Base-by-base conservation (phyloP, 2,329 filamentous ascomycete species). In the Macrophomina phaseolina region DNA sequence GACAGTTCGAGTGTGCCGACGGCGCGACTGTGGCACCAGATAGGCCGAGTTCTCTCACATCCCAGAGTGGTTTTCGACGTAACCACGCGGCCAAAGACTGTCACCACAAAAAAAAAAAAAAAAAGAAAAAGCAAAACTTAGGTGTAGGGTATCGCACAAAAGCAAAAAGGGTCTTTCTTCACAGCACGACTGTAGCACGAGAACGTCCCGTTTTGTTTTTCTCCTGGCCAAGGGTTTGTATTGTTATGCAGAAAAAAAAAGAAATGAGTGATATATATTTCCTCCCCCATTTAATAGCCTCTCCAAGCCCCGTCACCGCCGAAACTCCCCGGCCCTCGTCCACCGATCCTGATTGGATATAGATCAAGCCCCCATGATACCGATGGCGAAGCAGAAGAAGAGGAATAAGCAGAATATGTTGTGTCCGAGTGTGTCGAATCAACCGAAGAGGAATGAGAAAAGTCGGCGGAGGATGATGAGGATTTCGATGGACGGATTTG, bases 321-420 rank as follows among this genome's bases (percentile, higher is more conserved):
- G 45, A 62, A 62, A 28, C 58, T 62, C 58, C 45, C 58, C 42
- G 58, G 58, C 32, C 58, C 58, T 38, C 58, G 58, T 49, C 58
- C 45, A 62, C 45, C 58, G 46, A 62, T 49, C 58, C 58, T 62
- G 16, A 62, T 49, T 16, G 58, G 45, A 49, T 40, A 45, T 5
- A 45, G 58, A 51, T 62, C 42, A 28, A n/a, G 58, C 58, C 58
- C 58, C 45, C 58, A 62, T 51, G 58, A 62, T 30, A 23, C 32
- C 34, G 58, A 60, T 46, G 56, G 23, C 14, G 58, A 62, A 62
- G 55, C 11, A 61, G 45, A 49, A 46, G 12, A 14, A 42, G 38
- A 23, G 23, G 23, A 23, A 23, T 23, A 3, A 23, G 23, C 23
- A 23, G 23, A 23, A 23, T 23, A 28, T 61, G n/a, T 40, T 16